These are phyloP conservation scores for Stipa capillata DNA, from an alignment of 176 grass and related monocot genomes.

Conservation along the genomic window DNA sequence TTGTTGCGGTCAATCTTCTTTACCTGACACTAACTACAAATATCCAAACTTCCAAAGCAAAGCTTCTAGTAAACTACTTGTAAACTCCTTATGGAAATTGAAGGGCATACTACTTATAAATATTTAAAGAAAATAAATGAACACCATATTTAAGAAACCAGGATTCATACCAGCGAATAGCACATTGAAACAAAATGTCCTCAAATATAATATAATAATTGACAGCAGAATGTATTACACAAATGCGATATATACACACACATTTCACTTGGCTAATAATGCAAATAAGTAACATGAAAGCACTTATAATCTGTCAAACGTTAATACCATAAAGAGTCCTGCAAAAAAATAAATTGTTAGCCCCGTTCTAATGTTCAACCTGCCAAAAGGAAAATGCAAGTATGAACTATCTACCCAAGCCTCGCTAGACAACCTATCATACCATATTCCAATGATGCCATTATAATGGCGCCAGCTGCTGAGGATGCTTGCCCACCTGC, in stretches of 20 bases:
- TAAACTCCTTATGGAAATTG: neutral
- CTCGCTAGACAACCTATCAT: conserved; percentile 41
- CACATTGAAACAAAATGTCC: neutral
- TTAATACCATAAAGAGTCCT: neutral
- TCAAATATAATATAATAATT: neutral
- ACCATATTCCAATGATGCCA: conserved; percentile 47
- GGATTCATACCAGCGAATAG: neutral
- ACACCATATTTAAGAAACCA: neutral
- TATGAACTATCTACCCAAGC: conserved; percentile 32
- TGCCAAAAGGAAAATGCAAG: conserved; percentile 12
- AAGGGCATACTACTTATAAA: neutral
- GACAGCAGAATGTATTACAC: neutral
- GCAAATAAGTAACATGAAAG: neutral
- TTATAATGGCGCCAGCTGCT: conserved; percentile 29
- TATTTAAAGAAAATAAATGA: neutral
- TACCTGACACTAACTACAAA: neutral
- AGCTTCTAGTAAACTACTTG: neutral
- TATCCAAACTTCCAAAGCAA: neutral
- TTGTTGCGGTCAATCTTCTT: neutral
- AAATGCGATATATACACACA: neutral
- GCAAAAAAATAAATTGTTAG: conserved; percentile 34
- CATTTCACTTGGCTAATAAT: neutral
- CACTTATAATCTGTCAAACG: conserved; percentile 1
- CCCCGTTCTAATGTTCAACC: neutral
- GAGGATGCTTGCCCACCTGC: conserved; percentile 32